A percentile compares a stretch with the other conserved stretches of the same genome.
Conservation (phyloP, 176 grass and related monocot species). For the Oryza rufipogon region DNA sequence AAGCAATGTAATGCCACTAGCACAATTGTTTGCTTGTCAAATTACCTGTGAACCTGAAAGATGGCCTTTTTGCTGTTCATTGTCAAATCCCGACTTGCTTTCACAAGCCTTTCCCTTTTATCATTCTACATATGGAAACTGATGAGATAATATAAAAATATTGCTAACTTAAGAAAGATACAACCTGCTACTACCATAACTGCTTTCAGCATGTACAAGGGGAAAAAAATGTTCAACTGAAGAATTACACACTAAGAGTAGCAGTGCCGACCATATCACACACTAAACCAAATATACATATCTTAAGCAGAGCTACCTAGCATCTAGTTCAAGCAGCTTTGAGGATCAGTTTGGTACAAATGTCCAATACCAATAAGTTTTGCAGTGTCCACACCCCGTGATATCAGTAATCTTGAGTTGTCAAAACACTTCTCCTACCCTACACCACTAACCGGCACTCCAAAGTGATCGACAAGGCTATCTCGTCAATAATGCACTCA, state of each 20-base stretch:
- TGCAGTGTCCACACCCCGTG: neutral
- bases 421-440: neutral
- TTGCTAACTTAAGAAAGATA: neutral
- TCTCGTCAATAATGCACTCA: neutral
- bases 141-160: constrained; percentile 14
- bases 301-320: neutral
- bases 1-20: neutral
- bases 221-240: neutral
- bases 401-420: neutral
- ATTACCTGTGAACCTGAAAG: constrained; percentile 97
- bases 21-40: neutral
- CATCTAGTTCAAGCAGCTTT: constrained; percentile 2
- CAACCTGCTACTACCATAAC: neutral
- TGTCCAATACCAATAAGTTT: neutral
- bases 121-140: constrained; percentile 71
- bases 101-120: constrained; percentile 95
- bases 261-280: neutral
- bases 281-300: neutral
- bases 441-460: neutral
- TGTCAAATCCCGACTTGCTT: constrained; percentile 95
- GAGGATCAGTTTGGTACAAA: constrained; percentile 7
- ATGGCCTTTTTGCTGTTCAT: constrained; percentile 99
- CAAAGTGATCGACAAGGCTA: neutral
- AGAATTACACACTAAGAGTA: neutral
- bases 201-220: constrained; percentile 12